Evolutionary conservation across 495 filamentous ascomycete species (phyloP).

Genomic region (Venustampulla echinocandica): DNA sequence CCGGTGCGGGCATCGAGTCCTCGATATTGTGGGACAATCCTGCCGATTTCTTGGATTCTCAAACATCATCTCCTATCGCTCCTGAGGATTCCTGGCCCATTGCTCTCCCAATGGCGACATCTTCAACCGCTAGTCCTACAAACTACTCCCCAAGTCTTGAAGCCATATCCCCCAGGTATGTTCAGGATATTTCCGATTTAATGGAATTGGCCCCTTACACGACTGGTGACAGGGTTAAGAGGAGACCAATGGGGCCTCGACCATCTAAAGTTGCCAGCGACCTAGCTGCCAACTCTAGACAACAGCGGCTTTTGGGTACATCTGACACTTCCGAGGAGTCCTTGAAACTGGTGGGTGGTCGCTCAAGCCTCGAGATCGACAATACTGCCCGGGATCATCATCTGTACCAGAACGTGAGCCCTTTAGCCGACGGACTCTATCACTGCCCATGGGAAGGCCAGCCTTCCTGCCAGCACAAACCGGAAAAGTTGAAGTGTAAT

Average conservation of each 20-base stretch:
- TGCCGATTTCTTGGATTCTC: slow-evolving; percentile 17
- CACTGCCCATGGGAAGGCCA: slow-evolving; percentile 81
- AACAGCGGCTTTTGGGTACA: slow-evolving; percentile 9
- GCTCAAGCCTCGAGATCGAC: slow-evolving; percentile 22
- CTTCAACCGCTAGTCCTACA: slow-evolving; percentile 16
- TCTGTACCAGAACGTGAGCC: slow-evolving; percentile 63
- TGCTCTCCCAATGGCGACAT: slow-evolving; percentile 9
- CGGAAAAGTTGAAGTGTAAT: slow-evolving; percentile 91
- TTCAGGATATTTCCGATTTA: slow-evolving; percentile 18
- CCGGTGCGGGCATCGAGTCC: slow-evolving; percentile 10
- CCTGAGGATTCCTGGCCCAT: slow-evolving; percentile 16
- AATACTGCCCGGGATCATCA: slow-evolving; percentile 68
- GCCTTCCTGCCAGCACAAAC: slow-evolving; percentile 69
- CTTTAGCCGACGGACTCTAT: slow-evolving; percentile 66
- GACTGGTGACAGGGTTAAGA: slow-evolving; percentile 16
- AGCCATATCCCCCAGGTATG: slow-evolving; percentile 21
- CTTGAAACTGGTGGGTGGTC: slow-evolving; percentile 15
- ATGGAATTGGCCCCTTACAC: slow-evolving; percentile 18
- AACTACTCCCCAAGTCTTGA: slow-evolving; percentile 21
- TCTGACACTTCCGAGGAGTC: slow-evolving; percentile 20
- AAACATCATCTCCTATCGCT: slow-evolving; percentile 15
- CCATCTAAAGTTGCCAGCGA: slow-evolving; percentile 20
- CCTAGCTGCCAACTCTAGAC: slow-evolving; percentile 12
- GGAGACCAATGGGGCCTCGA: slow-evolving; percentile 20
- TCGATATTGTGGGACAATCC: slow-evolving; percentile 11